phyloP scores from a whole-genome alignment of 1,139 yeast genomes.

The Pichia sp. region DNA sequence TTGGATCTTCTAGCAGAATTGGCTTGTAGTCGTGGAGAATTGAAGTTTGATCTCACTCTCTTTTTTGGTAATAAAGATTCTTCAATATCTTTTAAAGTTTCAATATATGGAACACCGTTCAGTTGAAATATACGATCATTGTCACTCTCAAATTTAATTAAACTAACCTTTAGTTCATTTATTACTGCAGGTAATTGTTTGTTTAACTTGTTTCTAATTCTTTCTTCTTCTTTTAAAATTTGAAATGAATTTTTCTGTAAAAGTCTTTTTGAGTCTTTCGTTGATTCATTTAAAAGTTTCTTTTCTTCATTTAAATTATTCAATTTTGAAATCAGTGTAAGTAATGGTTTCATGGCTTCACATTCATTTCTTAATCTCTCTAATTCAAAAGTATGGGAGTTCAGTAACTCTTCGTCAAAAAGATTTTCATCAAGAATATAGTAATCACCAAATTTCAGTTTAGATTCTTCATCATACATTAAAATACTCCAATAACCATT shows the following conservation, averaged over 20 bases:
- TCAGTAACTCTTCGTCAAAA: constrained; percentile 47
- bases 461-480: constrained; percentile 46
- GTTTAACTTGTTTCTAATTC: constrained; percentile 57
- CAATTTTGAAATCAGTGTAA: constrained; percentile 49
- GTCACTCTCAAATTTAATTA: constrained; percentile 41
- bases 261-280: constrained; percentile 75
- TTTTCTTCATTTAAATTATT: constrained; percentile 56
- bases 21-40: constrained; percentile 3
- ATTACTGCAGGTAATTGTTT: constrained; percentile 63
- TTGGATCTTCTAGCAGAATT: not conserved
- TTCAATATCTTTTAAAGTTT: constrained; percentile 18
- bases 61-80: constrained; percentile 5
- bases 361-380: constrained; percentile 43
- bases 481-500: constrained; percentile 56
- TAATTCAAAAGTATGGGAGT: constrained; percentile 60
- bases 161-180: constrained; percentile 41
- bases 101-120: constrained; percentile 41
- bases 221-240: constrained; percentile 74
- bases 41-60: constrained; percentile 9
- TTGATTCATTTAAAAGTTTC: constrained; percentile 54
- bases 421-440: constrained; percentile 35
- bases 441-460: constrained; percentile 33
- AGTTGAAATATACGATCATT: constrained; percentile 38
- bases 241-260: constrained; percentile 73
- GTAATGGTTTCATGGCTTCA: constrained; percentile 47